Conservation (phyloP, 331 rosid species). For the Quercus lobata region DNA sequence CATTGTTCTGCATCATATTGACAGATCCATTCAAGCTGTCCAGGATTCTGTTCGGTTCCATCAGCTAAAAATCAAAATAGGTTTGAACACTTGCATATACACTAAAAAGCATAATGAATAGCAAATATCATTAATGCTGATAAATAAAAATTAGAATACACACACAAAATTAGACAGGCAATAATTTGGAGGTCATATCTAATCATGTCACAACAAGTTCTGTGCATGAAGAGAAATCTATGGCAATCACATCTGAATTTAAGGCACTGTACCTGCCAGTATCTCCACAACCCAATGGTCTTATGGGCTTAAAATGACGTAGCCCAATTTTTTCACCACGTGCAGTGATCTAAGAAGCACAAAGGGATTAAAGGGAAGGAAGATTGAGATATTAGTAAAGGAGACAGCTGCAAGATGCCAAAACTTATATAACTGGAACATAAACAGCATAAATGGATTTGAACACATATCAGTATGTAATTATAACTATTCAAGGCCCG, state of each 20-base stretch:
- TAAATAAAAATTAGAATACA: neutral
- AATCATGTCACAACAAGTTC: neutral
- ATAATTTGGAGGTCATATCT: neutral
- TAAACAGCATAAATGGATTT: neutral
- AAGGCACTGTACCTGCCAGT: constrained; percentile 71
- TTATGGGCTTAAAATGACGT: constrained; percentile 75
- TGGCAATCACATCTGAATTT: neutral
- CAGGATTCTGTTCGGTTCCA: no score
- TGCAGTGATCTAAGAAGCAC: constrained; percentile 47
- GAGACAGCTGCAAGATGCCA: neutral
- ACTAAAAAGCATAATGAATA: neutral
- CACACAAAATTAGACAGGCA: neutral
- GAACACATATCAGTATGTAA: neutral
- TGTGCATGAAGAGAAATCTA: neutral
- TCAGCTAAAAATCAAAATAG: no score
- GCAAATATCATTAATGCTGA: neutral
- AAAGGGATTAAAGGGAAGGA: constrained; percentile 12
- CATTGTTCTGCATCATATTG: no score
- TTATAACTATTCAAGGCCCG: neutral
- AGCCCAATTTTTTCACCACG: constrained; percentile 68
- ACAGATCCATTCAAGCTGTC: no score
- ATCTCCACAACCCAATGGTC: constrained; percentile 91
- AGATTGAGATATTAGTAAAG: constrained; percentile 4
- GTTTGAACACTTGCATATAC: neutral
- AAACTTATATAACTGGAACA: neutral